Percentiles rank a stretch among this genome's conserved stretches.
These are phyloP conservation scores for Paramyrothecium sp. DNA, from an alignment of 2,329 filamentous ascomycete genomes.

Conservation along the genomic window DNA sequence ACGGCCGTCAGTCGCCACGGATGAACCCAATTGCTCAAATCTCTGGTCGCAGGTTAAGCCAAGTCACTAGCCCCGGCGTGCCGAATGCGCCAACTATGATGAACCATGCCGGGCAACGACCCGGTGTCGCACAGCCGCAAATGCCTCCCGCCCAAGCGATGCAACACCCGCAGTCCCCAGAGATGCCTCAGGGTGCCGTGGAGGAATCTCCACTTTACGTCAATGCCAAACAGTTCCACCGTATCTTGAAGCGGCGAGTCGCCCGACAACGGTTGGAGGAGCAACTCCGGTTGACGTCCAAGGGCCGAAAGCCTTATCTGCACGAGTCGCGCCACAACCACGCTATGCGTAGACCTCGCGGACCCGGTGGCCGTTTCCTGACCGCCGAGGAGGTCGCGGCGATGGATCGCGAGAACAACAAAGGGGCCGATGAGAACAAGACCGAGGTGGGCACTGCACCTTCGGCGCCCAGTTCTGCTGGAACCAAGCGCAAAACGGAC, in stretches of 20 bases:
- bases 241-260: slow-evolving; percentile 90
- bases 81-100: slow-evolving; percentile 74
- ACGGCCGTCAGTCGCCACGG: slow-evolving; percentile 75
- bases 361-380: slow-evolving; percentile 91
- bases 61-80: slow-evolving; percentile 72
- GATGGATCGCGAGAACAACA: slow-evolving; percentile 68
- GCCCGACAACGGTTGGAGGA: slow-evolving; percentile 93
- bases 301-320: slow-evolving; percentile 93
- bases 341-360: slow-evolving; percentile 91
- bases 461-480: slow-evolving; percentile 27
- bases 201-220: slow-evolving; percentile 97
- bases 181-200: slow-evolving; percentile 68
- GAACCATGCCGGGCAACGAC: slow-evolving; percentile 58
- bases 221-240: slow-evolving; percentile 98
- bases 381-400: slow-evolving; percentile 94
- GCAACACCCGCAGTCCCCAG: slow-evolving; percentile 72
- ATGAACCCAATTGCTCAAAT: slow-evolving; percentile 63
- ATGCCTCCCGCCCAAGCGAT: slow-evolving; percentile 63
- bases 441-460: slow-evolving; percentile 22
- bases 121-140: slow-evolving; percentile 54
- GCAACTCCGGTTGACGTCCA: slow-evolving; percentile 84
- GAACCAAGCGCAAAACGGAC: slow-evolving; percentile 62
- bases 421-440: slow-evolving; percentile 35
- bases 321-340: slow-evolving; percentile 98
- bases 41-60: slow-evolving; percentile 69